These are phyloP conservation scores for Claviceps quebecensis DNA, from an alignment of 2,329 filamentous ascomycete genomes.

Conservation along the genomic window DNA sequence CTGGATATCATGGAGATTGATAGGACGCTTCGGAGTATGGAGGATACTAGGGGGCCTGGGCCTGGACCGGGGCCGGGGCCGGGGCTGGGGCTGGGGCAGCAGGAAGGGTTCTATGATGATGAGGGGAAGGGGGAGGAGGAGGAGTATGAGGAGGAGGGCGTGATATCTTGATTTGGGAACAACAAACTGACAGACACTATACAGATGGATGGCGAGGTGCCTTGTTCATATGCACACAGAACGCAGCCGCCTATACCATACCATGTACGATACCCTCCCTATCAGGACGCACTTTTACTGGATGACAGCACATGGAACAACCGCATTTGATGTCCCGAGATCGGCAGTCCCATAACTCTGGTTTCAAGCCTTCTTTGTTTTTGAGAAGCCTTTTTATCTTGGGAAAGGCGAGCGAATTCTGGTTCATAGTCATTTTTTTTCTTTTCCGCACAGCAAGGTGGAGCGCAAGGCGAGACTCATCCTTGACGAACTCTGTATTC, in stretches of 20 bases:
- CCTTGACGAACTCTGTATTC: constrained; percentile 63
- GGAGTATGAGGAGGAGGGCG: not conserved
- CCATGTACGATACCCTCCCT: constrained; percentile 7
- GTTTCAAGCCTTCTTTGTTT: not conserved
- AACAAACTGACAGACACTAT: constrained; percentile 11
- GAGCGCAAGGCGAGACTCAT: constrained; percentile 63
- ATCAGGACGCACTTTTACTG: not conserved
- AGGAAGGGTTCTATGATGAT: too few relatives aligned
- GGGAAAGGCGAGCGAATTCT: too few relatives aligned
- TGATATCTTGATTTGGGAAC: not conserved
- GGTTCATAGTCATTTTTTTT: constrained; percentile 21
- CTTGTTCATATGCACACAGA: not conserved
- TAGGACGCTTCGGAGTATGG: constrained; percentile 41
- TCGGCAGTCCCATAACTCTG: not conserved
- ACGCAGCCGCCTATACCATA: constrained; percentile 2
- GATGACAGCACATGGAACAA: not conserved
- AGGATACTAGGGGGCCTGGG: constrained; percentile 31
- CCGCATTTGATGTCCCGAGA: not conserved
- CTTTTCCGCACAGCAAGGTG: constrained; percentile 53
- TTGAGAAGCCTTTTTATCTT: not conserved
- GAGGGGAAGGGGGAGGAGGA: constrained; percentile 20
- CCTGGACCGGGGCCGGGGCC: constrained; percentile 4
- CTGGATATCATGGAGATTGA: constrained; percentile 55
- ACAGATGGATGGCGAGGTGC: constrained; percentile 6
- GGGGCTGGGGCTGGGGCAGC: too few relatives aligned